A percentile compares a stretch with the other conserved stretches of the same genome.
These are phyloP conservation scores for Phialocephala subalpina DNA, from an alignment of 2,329 filamentous ascomycete genomes.

Conservation along the genomic window DNA sequence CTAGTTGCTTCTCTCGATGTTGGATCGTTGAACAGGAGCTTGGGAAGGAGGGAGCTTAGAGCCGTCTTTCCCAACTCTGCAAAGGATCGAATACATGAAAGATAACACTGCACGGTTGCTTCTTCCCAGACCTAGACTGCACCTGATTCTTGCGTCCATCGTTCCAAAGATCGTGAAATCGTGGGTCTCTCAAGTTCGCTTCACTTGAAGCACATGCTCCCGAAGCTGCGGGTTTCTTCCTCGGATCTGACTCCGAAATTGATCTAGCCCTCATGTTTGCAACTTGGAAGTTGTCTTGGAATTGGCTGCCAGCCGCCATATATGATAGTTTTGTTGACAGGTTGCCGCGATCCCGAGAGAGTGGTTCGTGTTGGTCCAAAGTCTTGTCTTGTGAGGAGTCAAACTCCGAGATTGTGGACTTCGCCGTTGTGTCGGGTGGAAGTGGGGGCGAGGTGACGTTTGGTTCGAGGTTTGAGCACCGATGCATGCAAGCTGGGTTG, in stretches of 20 bases:
- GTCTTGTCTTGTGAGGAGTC: background rate
- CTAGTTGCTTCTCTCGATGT: too few relatives aligned
- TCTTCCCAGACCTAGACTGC: background rate
- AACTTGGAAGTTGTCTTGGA: too few relatives aligned
- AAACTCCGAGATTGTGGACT: background rate
- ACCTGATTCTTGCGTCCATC: background rate
- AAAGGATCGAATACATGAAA: background rate
- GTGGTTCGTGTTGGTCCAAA: slow-evolving; percentile 6
- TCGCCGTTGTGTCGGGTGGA: slow-evolving; percentile 1
- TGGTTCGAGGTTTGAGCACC: background rate
- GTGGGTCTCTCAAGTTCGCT: background rate
- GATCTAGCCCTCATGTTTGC: background rate
- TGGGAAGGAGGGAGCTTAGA: background rate
- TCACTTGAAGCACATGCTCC: too few relatives aligned
- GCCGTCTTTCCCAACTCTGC: background rate
- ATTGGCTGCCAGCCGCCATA: too few relatives aligned
- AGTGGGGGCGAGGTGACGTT: background rate
- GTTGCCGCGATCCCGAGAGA: background rate
- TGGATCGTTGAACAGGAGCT: background rate
- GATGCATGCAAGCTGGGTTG: background rate
- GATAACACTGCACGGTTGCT: background rate
- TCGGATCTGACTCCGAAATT: background rate
- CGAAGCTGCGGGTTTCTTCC: too few relatives aligned
- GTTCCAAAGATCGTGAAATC: background rate
- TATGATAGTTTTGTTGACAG: slow-evolving; percentile 1